Evolutionary conservation across 257 asterid species (phyloP), one percentile per base, ranked within the genome.

Genomic region (Solanum arcanum): DNA sequence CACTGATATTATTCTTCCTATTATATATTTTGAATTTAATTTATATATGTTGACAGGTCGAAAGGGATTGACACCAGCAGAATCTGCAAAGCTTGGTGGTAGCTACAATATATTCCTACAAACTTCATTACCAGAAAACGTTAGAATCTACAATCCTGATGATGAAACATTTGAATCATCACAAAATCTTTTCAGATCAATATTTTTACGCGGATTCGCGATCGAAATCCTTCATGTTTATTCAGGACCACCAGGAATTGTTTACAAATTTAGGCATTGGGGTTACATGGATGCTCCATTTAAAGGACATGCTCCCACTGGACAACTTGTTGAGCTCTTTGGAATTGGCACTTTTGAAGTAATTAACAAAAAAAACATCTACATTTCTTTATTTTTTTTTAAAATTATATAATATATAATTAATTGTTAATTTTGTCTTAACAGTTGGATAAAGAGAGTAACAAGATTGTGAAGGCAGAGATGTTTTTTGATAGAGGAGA

Each of bases 221-320:
- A 5, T 94, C 0, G 99, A 96, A 64, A 70, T 95, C 59, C 92
- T 95, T 5, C 88, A 93, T 46, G 98, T 96, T 20, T 95, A 91
- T 64, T 92, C 98, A 13, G 99, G 98, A 13, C 95, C 95, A 42
- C 98, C 99, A 3, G 78, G 87, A 16, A 94, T 96, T 21, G 84
- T 86, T 2, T 94, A 90, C 92, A 95, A 91, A 86, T 96, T 91
- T 76, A 93, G 99, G 92, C 99, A 95, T 27, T 96, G 98, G 98
- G 98, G 96, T 29, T 91, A 89, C 89, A 88, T 94, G 91, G 98
- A 96, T 44, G 98, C 93, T 23, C 90, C 96, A 75, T 96, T 74
- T 84, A 91, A 95, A 84, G 94, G 90, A 5, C 87, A 90, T 66
- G 87, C 92, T 14, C 93, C 99, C 0, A 96, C 95, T 1, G 97